A percentile compares a stretch with the other conserved stretches of the same genome.
Evolutionary conservation across 306 rosid genomes (phyloP).

Genomic region (Alnus glutinosa): DNA sequence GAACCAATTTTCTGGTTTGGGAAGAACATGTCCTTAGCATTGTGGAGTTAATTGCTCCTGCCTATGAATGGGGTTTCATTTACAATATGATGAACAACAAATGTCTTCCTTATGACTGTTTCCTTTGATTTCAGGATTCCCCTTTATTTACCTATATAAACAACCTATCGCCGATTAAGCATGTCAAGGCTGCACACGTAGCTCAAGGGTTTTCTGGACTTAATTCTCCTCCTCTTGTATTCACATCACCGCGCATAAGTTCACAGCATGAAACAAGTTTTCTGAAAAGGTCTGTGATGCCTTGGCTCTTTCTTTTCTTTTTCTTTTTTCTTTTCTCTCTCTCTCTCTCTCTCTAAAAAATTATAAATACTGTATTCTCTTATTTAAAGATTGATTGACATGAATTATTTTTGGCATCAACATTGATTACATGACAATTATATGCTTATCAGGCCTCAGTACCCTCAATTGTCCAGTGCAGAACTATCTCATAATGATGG

Average conservation of each 20-base stretch:
- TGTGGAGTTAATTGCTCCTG: background rate
- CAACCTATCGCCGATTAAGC: constrained; percentile 51
- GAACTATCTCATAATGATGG: constrained; percentile 29
- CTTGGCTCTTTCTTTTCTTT: background rate
- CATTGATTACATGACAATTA: background rate
- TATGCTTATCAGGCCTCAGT: constrained; percentile 42
- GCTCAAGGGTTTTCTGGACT: constrained; percentile 42
- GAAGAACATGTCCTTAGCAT: background rate
- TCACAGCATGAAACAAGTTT: constrained; percentile 32
- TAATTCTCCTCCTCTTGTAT: constrained; percentile 56
- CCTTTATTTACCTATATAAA: constrained; percentile 38
- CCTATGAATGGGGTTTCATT: constrained; percentile 2
- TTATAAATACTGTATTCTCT: background rate
- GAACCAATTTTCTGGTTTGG: background rate
- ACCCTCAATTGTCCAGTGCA: constrained; percentile 26
- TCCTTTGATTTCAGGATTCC: constrained; percentile 53
- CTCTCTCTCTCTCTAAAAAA: background rate
- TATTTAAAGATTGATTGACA: background rate
- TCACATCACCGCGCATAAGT: constrained; percentile 53
- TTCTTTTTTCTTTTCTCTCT: background rate
- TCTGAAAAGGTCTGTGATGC: constrained; percentile 43
- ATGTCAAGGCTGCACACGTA: constrained; percentile 33
- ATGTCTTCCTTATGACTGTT: constrained; percentile 1
- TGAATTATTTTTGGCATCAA: background rate
- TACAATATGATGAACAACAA: background rate